phyloP scores from a whole-genome alignment of 305 asterid genomes.

The Fraxinus floribunda region DNA sequence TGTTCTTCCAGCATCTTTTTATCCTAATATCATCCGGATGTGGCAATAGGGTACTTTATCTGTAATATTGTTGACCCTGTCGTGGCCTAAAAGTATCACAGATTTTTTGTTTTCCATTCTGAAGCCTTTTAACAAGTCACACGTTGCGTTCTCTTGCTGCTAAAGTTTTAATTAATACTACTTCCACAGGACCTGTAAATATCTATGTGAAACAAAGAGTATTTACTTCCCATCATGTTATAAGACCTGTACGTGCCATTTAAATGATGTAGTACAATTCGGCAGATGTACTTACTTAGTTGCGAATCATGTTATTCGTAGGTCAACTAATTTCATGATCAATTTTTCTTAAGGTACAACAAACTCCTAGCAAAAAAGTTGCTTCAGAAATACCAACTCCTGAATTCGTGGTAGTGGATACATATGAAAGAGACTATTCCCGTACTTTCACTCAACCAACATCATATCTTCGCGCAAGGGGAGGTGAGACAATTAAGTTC shows the following conservation, averaged over 20 bases:
- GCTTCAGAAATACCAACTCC: constrained; percentile 96
- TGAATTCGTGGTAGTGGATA: constrained; percentile 81
- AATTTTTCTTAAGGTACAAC: constrained; percentile 54
- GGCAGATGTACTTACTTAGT: neutral
- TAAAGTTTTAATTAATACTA: neutral
- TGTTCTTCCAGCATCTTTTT: constrained; percentile 6
- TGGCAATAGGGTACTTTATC: neutral
- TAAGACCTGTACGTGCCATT: neutral
- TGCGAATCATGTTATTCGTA: neutral
- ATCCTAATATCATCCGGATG: neutral
- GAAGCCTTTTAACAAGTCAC: neutral
- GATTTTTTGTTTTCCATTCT: neutral
- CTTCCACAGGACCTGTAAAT: neutral
- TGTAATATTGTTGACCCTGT: neutral
- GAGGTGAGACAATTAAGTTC: constrained; percentile 56
- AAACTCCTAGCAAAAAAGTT: constrained; percentile 57
- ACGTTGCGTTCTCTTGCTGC: neutral
- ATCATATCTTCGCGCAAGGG: constrained; percentile 90
- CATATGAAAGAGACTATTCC: constrained; percentile 93
- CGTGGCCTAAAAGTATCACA: neutral
- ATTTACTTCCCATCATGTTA: constrained; percentile 6
- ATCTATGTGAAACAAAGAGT: neutral
- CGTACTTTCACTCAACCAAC: constrained; percentile 80
- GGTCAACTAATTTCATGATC: constrained; percentile 14
- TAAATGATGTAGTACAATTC: constrained; percentile 15